Percentiles rank a stretch among this genome's conserved stretches.
Conservation (phyloP, 805 yeast genomes). For the Saccharomycopsis microspora region DNA sequence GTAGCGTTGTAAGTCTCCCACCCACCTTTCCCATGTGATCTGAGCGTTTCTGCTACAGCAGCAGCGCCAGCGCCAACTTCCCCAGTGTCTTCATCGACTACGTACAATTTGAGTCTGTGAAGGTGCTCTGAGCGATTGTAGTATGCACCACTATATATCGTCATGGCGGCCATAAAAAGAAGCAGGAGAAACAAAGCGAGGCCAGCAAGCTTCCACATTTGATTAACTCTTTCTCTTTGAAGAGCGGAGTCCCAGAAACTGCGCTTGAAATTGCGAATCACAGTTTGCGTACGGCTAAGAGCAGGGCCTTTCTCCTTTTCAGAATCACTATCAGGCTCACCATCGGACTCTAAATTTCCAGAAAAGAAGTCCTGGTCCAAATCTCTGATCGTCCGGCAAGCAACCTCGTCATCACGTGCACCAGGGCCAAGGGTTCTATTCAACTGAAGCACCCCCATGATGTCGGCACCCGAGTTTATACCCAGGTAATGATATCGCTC, state of each 20-base stretch:
- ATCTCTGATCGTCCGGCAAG: neutral
- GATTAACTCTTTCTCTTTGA: conserved; percentile 1
- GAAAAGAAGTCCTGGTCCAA: neutral
- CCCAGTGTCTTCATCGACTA: conserved; percentile 24
- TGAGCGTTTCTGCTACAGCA: conserved; percentile 8
- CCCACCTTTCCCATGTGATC: conserved; percentile 18
- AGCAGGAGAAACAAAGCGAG: conserved; percentile 16
- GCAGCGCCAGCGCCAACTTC: conserved; percentile 16
- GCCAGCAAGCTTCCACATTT: neutral
- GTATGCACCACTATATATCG: conserved; percentile 28
- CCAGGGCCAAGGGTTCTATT: neutral
- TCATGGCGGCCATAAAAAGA: conserved; percentile 19
- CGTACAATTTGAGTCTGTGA: conserved; percentile 21
- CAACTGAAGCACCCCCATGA: conserved; percentile 1
- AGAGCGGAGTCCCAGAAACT: conserved; percentile 11
- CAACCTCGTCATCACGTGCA: neutral
- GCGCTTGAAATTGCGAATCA: neutral
- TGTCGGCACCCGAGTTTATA: neutral
- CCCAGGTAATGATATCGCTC: no score
- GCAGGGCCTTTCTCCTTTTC: neutral
- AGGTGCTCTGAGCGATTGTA: conserved; percentile 21
- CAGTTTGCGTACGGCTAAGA: neutral
- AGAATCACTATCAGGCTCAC: neutral
- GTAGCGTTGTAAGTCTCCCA: conserved; percentile 23
- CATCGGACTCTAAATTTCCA: neutral